Percentiles rank a stretch among this genome's conserved stretches.
These are phyloP conservation scores for Russula ochroleuca DNA, from an alignment of 768 basidiomycete species.

Conservation along the genomic window DNA sequence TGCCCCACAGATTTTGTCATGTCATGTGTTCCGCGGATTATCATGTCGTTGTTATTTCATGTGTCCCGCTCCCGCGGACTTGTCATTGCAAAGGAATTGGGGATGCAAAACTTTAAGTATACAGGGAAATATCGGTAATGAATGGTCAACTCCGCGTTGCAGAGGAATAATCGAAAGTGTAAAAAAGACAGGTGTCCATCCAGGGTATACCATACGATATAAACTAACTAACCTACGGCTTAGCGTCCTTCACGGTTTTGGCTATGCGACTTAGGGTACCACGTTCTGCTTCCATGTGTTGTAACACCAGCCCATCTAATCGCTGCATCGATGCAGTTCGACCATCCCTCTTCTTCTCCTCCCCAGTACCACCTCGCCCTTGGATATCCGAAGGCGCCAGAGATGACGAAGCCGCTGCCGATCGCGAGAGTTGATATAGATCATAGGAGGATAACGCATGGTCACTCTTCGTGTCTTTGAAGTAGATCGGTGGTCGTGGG, in stretches of 20 bases:
- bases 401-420: conserved; percentile 14
- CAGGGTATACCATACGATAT: conserved; percentile 22
- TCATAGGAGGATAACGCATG: conserved; percentile 23
- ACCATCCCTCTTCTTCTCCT: conserved; percentile 34
- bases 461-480: conserved; percentile 24
- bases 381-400: conserved; percentile 17
- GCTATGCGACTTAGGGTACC: conserved; percentile 77
- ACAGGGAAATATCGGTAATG: conserved; percentile 15
- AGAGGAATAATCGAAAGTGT: conserved; percentile 6
- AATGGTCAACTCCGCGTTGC: conserved; percentile 15
- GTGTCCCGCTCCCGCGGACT: background rate
- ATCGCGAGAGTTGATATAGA: conserved; percentile 16
- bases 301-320: conserved; percentile 74
- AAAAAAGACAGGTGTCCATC: conserved; percentile 4
- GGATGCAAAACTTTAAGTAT: conserved; percentile 13
- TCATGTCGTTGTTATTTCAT: background rate
- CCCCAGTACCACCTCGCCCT: conserved; percentile 17
- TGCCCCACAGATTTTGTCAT: no score
- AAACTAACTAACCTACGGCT: conserved; percentile 20
- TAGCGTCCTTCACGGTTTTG: conserved; percentile 32
- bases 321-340: conserved; percentile 57
- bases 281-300: conserved; percentile 81
- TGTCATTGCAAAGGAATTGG: conserved; percentile 3
- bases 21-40: background rate
- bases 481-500: conserved; percentile 22